Evolutionary conservation across 148 eudicot genomes (phyloP), one percentile per base, ranked within the genome.

Genomic region (Suaeda aralocaspica): DNA sequence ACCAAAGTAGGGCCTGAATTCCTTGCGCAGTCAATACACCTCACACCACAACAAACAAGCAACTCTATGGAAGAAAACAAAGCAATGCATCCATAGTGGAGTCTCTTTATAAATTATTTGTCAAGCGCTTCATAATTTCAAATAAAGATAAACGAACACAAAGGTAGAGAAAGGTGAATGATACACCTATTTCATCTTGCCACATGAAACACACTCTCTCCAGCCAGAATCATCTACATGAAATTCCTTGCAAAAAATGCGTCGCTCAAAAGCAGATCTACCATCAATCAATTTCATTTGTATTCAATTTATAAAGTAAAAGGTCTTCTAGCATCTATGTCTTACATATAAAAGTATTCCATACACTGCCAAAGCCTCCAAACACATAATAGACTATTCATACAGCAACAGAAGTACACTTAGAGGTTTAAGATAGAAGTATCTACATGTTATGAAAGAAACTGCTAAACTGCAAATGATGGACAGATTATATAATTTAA

Each of bases 41-140:
- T 89, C 30, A 94, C 91, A 53, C 99, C 99, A 77, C 93, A 92
- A 53, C 81, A 72, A 72, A 91, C 97, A 46, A 94, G 88, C 70
- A 94, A 78, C 84, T 85, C 96, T 26, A 94, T 79, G 72, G 85
- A 89, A 71, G 89, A 67, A 76, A 80, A 75, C 15, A 96, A 94
- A 81, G 93, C 91, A 78, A 94, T 85, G 82, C 99, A 94, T 77
- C 99, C 99, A 80, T 97, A 94, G 80, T 94, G 99, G 63, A 94
- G 93, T 63, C 79, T 88, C 99, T 94, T 91, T 46, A 69, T 73
- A 71, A 22, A 74, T 74, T 59, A 59, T 18, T 24, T 65, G 34
- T 75, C 36, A 76, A 68, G 46, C 61, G 55, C 46, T 56, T 64
- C n/a, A 53, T 26, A 45, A 36, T n/a, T 68, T 56, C 79, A 65